Evolutionary conservation across 805 yeast species (phyloP).

Genomic region (Saccharomycopsis fodiens): DNA sequence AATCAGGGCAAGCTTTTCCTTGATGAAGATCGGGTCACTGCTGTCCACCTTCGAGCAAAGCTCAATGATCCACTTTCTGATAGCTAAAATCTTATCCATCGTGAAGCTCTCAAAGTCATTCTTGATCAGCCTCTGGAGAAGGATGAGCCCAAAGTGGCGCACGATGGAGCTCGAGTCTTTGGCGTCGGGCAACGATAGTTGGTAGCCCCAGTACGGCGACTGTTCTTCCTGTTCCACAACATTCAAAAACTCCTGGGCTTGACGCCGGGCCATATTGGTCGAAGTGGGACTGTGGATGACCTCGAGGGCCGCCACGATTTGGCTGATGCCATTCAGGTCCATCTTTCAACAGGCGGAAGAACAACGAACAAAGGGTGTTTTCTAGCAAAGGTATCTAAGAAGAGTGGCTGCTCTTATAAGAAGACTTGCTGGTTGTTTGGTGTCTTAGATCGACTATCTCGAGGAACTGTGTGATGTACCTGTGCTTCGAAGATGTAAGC

Average conservation of each 20-base stretch:
- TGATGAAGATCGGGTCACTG: constrained; percentile 82
- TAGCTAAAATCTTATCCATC: constrained; percentile 49
- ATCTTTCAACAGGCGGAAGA: constrained; percentile 26
- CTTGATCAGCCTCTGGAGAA: constrained; percentile 67
- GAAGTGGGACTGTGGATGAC: constrained; percentile 63
- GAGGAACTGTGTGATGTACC: too few relatives aligned
- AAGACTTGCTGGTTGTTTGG: too few relatives aligned
- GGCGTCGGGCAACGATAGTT: constrained; percentile 42
- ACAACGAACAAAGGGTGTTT: too few relatives aligned
- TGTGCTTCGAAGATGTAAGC: too few relatives aligned
- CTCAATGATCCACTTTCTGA: constrained; percentile 81
- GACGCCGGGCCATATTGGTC: constrained; percentile 46
- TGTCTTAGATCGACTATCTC: too few relatives aligned
- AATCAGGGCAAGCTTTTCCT: constrained; percentile 79
- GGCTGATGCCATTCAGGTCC: constrained; percentile 64
- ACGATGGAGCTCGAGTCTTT: constrained; percentile 49
- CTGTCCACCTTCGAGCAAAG: constrained; percentile 50
- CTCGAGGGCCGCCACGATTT: constrained; percentile 71
- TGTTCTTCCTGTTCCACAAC: constrained; percentile 68
- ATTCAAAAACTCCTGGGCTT: constrained; percentile 64
- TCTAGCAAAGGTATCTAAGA: too few relatives aligned
- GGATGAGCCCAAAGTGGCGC: constrained; percentile 82
- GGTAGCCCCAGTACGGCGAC: constrained; percentile 90
- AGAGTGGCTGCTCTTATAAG: too few relatives aligned
- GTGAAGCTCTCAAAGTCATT: constrained; percentile 48